These are phyloP conservation scores for Akanthomyces muscarius DNA, from an alignment of 2,329 filamentous ascomycete species.

Conservation along the genomic window DNA sequence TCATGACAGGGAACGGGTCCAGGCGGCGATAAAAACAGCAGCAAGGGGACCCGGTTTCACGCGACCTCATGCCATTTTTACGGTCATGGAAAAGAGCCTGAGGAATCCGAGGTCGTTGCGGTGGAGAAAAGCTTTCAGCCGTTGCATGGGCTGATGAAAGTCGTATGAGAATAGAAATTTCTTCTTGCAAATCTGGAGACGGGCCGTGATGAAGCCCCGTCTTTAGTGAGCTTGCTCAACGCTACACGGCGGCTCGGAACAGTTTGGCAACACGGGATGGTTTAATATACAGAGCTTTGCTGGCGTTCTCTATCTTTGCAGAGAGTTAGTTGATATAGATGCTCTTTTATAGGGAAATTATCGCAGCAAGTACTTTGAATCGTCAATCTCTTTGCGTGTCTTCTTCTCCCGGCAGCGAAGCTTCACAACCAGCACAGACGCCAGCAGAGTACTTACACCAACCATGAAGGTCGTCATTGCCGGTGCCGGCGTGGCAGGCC, in stretches of 20 bases:
- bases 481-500: slow-evolving; percentile 14
- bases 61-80: slow-evolving; percentile 9
- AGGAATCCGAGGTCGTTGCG: not conserved
- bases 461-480: slow-evolving; percentile 15
- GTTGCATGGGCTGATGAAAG: slow-evolving; percentile 7
- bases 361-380: not conserved
- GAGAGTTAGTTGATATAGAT: not conserved
- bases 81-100: not conserved
- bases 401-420: not conserved
- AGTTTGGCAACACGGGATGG: not conserved
- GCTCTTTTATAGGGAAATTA: not conserved
- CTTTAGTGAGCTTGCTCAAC: not conserved
- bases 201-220: not conserved
- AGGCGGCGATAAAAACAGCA: not conserved
- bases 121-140: slow-evolving; percentile 1
- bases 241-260: not conserved
- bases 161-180: slow-evolving; percentile 10
- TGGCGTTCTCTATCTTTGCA: not conserved
- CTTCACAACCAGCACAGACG: not conserved
- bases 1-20: not conserved
- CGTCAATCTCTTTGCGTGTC: not conserved
- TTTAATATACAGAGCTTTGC: not conserved
- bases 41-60: not conserved
- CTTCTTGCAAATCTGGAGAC: slow-evolving; percentile 2
- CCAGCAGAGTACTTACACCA: no score